A percentile compares a stretch with the other conserved stretches of the same genome.
Evolutionary conservation across 108 stramenopile species (phyloP).

Genomic region (Phaeodactylum tricornutum): DNA sequence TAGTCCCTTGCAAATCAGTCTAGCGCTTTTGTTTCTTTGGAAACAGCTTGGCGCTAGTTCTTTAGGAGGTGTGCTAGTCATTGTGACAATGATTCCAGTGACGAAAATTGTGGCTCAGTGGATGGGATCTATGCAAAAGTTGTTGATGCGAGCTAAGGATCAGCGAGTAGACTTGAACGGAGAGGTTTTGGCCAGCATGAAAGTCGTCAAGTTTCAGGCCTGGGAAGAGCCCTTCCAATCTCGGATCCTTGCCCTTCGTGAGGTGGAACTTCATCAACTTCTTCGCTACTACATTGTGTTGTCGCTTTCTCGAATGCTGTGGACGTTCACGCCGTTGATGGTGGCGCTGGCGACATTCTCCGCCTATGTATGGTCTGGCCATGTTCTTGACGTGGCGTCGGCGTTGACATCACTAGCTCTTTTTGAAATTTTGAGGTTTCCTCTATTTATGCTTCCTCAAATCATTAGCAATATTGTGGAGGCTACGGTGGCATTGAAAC

Average conservation of each 20-base stretch:
- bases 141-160: conserved; percentile 78
- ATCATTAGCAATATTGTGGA: conserved; percentile 93
- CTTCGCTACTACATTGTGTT: conserved; percentile 37
- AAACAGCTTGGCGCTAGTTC: conserved; percentile 61
- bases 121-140: conserved; percentile 63
- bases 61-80: conserved; percentile 80
- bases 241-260: conserved; percentile 43
- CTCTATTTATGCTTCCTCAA: conserved; percentile 88
- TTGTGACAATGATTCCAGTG: conserved; percentile 76
- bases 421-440: conserved; percentile 94
- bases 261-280: conserved; percentile 56
- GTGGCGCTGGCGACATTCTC: conserved; percentile 89
- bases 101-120: conserved; percentile 55
- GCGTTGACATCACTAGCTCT: conserved; percentile 74
- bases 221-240: conserved; percentile 79
- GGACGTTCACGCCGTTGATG: conserved; percentile 47
- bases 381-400: conserved; percentile 69
- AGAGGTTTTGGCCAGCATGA: conserved; percentile 81
- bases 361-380: conserved; percentile 58
- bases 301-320: conserved; percentile 43
- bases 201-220: conserved; percentile 90
- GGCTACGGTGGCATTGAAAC: conserved; percentile 71
- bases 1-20: conserved; percentile 64
- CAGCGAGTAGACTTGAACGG: conserved; percentile 74
- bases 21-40: conserved; percentile 79